Conservation (phyloP, 306 rosid genomes). For the Cicer bijugum region DNA sequence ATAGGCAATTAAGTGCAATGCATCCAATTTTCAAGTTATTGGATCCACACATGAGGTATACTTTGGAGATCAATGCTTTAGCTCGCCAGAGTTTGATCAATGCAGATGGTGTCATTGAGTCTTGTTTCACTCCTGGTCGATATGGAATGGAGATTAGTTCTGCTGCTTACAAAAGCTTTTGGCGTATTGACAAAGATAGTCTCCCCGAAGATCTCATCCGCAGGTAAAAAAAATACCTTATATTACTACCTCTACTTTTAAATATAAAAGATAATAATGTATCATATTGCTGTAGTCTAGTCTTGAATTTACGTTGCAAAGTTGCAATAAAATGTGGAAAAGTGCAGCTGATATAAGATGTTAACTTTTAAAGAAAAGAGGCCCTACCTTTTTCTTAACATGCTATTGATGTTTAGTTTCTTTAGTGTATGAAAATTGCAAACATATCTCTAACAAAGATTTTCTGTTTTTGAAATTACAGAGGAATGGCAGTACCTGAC, state of each 20-base stretch:
- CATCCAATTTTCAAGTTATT: constrained; percentile 87
- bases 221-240: constrained; percentile 50
- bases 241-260: too few species aligned
- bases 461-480: constrained; percentile 30
- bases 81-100: constrained; percentile 77
- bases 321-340: too few species aligned
- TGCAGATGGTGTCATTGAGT: constrained; percentile 78
- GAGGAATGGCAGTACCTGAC: constrained; percentile 92
- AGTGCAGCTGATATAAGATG: too few species aligned
- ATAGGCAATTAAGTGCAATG: constrained; percentile 89
- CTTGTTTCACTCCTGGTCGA: constrained; percentile 92
- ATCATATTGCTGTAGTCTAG: too few species aligned
- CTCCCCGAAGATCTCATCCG: constrained; percentile 89
- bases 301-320: too few species aligned
- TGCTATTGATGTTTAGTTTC: constrained; percentile 28
- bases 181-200: constrained; percentile 88
- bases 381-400: not conserved
- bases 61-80: constrained; percentile 76
- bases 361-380: not conserved
- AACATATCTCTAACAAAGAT: constrained; percentile 43
- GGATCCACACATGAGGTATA: constrained; percentile 97
- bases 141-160: constrained; percentile 86
- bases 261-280: too few species aligned
- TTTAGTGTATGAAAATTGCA: constrained; percentile 25
- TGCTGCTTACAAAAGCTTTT: constrained; percentile 69